Evolutionary conservation across 73 alveolate genomes (phyloP), one percentile per base, ranked within the genome.

Genomic region (Loxodes magnus): DNA sequence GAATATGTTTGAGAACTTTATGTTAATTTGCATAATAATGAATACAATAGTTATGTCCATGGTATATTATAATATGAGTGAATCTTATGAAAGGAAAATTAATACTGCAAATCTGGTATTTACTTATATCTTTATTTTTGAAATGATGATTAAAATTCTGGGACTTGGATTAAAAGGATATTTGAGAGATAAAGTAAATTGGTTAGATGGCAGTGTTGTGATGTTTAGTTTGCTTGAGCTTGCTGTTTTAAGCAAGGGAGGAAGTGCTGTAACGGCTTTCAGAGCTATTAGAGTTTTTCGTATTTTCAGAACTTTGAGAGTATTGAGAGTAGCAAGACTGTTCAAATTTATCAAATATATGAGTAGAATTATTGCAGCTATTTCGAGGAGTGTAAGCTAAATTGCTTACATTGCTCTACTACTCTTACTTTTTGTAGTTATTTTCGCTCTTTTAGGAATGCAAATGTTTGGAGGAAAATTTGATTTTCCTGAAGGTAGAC

Each of bases 301-400:
- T 71, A 87, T 89, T 24, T 82, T 93, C 60, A 79, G 99, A 63
- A 97, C 89, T 7, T 72, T 93, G 34, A 77, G 99, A 57, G 88
- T 93, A 5, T 80, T 97, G 4, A 89, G 93, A 81, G 76, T 89
- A 21, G 37, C 89, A 25, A 64, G 84, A 43, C 65, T 92, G 15
- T 88, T 93, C 96, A 81, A 91, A 51, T 75, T 77, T 35, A 74
- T 93, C 24, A 73, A 75, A 44, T 93, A 87, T 0, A 62, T 93
- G 12, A 49, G 80, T 3, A 72, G 82, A 46, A 83, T 96, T 30
- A 64, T 89, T 42, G 72, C 67, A 36, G 71, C 88, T 35, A 74
- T 89, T 26, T 55, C 84, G 30, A 83, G 27, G n/a, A 12, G n/a
- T 10, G 5, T 46, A 7, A 21, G n/a, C 22, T 25, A 41, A 20